Base-by-base conservation (phyloP, 257 asterid genomes). In the Rhazya stricta region DNA sequence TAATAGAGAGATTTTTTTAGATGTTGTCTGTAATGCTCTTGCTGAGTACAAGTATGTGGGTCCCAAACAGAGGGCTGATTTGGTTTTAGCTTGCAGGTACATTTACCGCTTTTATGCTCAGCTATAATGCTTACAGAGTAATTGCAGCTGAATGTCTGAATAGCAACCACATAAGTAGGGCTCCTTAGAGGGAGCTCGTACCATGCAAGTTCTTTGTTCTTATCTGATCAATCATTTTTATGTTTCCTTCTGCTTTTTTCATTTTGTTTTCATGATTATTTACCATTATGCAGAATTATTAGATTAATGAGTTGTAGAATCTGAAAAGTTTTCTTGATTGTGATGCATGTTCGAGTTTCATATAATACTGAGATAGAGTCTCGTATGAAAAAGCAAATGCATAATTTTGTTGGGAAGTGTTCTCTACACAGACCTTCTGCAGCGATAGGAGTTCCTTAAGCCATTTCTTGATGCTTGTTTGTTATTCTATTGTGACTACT, bases 41-140 rank as follows among this genome's bases (percentile, higher is more conserved):
- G 83, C 96, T 0, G 98, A 92, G 80, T 95, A 95, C 86, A 95
- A 95, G 86, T 95, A 92, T 79, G 86, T 95, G 77, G 99, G 98
- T 53, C 96, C 93, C 68, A 88, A 95, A 79, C 99, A 95, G 85
- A 89, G 98, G 91, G 97, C 90, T 80, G 98, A 95, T 80, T 84
- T 95, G 81, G 76, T 82, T 67, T 82, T 88, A 73, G 99, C 99
- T 83, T 95, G 98, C 96, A 92, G 98, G 99, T 95, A 90, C 5
- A 43, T 36, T 34, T 66, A 27, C 61, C 57, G n/a, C 46, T 34
- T n/a, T 74, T 51, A 75, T n/a, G 69, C 48, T 53, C 68, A 77
- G 66, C 7, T 68, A 15, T 56, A 54, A 25, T 21, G 9, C 53
- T 63, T 77, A 43, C 42, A 58, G 30, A 18, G 41, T 50, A 57